Base-by-base conservation (phyloP, 2,329 filamentous ascomycete genomes). In the Verticillium isaacii region DNA sequence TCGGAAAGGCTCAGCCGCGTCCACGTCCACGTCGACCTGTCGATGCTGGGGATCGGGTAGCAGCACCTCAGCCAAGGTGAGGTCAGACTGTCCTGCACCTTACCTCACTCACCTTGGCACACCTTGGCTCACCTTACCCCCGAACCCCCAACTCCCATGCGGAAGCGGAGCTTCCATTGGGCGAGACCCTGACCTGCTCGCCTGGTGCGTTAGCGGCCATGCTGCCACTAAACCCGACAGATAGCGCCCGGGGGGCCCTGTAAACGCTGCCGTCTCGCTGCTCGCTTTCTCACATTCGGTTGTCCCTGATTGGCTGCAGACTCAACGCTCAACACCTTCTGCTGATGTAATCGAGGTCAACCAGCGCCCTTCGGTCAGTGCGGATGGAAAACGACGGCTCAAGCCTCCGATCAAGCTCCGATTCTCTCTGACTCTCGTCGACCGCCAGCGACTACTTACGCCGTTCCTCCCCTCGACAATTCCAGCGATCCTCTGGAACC, bases 321-420 rank as follows among this genome's bases (percentile, higher is more conserved):
- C n/a, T n/a, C 45, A 14, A 23, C 12, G n/a, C 5, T 5, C 17
- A 7, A 23, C 45, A n/a, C n/a, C n/a, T 3, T 50, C 11, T 7
- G 45, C 45, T 50, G 45, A 23, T 14, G 12, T 50, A 50, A 50
- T 23, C 19, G 9, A 23, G n/a, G 19, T 25, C n/a, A 9, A 9
- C 5, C n/a, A 19, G 45, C 45, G 45, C 45, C 45, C 45, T 50
- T 50, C 45, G n/a, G 45, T 23, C n/a, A 50, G n/a, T 12, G 57
- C 36, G 29, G 56, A 63, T 63, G 64, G 63, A 63, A 65, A 65
- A 59, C 64, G 45, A 64, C 64, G 64, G 64, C 64, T 59, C 63
- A 60, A 54, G 58, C 57, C 68, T 71, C 70, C 70, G 70, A 71
- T 71, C 64, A 66, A 60, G 60, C 68, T 70, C 70, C 70, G 70